Evolutionary conservation across 108 stramenopile genomes (phyloP).

Genomic region (Cyclotella choctawhatcheeana): DNA sequence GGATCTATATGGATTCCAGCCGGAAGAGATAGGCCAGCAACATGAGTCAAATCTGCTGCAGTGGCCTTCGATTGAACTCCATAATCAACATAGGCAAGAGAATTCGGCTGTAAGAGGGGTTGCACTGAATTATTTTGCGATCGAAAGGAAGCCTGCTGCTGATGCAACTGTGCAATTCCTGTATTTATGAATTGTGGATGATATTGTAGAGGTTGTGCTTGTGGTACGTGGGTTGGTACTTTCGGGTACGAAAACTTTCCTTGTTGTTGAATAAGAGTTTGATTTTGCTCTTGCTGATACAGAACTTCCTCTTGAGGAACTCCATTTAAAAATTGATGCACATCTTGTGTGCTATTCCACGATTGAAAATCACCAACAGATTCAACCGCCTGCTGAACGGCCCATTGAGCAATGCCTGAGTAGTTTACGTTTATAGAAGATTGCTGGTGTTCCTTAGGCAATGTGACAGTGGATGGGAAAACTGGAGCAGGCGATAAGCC

Average conservation of each 20-base stretch:
- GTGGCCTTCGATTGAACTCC: conserved; percentile 15
- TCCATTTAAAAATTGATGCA: conserved; percentile 1
- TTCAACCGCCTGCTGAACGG: conserved; percentile 69
- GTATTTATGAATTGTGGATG: conserved; percentile 25
- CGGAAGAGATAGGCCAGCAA: neutral
- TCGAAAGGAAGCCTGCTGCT: neutral
- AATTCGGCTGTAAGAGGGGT: conserved; percentile 8
- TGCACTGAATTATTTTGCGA: neutral
- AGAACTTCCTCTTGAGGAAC: neutral
- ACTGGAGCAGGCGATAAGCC: conserved; percentile 37
- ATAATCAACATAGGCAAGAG: conserved; percentile 19
- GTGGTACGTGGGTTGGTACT: conserved; percentile 6
- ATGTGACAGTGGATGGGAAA: conserved; percentile 27
- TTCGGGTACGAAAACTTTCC: neutral
- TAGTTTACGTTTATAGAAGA: conserved; percentile 19
- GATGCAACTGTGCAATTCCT: neutral
- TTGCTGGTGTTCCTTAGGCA: conserved; percentile 26
- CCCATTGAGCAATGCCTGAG: conserved; percentile 27
- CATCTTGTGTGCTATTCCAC: conserved; percentile 20
- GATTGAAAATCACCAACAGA: conserved; percentile 53
- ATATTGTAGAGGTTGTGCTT: conserved; percentile 26
- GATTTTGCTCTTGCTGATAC: neutral
- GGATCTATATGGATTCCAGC: conserved; percentile 25
- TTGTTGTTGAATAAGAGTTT: too few relatives aligned
- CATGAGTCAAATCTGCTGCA: neutral